phyloP scores from a whole-genome alignment of 2,329 filamentous ascomycete genomes.

The Alternaria metachromatica region DNA sequence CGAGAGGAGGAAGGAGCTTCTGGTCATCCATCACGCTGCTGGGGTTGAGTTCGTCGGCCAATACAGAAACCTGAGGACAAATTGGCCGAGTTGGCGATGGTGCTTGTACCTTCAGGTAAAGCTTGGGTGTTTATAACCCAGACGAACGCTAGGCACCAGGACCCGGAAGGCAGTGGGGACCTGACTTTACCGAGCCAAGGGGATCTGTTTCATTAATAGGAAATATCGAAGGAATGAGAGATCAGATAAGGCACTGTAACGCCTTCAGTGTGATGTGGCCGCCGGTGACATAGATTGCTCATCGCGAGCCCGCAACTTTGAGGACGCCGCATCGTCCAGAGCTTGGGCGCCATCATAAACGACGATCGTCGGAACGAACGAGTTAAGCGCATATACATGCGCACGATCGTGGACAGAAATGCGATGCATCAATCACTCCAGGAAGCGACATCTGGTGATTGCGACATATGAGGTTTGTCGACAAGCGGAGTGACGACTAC shows the following conservation, averaged over 20 bases:
- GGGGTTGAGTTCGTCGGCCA: no score
- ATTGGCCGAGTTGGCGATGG: fast-evolving
- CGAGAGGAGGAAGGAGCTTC: background rate
- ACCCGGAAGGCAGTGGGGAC: background rate
- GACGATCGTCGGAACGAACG: fast-evolving
- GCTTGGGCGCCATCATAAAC: background rate
- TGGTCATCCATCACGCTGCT: background rate
- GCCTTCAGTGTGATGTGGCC: no score
- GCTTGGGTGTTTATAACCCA: no score
- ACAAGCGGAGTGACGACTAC: background rate
- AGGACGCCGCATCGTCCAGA: background rate
- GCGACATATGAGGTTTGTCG: background rate
- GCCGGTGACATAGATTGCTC: background rate
- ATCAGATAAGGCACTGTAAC: no score
- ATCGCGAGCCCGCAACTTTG: background rate
- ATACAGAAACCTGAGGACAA: fast-evolving
- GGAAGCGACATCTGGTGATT: background rate
- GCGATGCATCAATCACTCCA: background rate
- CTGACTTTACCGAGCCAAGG: background rate
- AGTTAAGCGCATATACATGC: no score
- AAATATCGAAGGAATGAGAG: no score
- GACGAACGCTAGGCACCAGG: background rate
- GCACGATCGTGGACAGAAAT: background rate
- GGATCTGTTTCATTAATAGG: background rate
- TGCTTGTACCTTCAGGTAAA: no score